Conservation (phyloP, 140 eudicot genomes). For the Cichorium intybus region DNA sequence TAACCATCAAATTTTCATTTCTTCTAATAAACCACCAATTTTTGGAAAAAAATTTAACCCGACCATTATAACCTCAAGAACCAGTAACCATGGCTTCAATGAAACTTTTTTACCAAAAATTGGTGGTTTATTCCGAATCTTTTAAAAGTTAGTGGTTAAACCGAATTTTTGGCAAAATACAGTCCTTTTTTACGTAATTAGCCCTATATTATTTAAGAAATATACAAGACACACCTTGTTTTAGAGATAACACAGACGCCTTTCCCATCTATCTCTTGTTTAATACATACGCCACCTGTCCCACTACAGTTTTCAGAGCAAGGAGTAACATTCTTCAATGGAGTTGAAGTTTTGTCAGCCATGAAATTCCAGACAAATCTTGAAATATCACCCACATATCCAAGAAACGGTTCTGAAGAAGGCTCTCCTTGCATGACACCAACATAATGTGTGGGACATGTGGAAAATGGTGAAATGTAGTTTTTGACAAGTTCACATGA, state of each 20-base stretch:
- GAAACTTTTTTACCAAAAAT: too few relatives aligned
- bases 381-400: slow-evolving; percentile 66
- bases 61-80: too few relatives aligned
- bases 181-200: too few relatives aligned
- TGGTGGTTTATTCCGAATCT: too few relatives aligned
- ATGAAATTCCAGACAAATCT: slow-evolving; percentile 88
- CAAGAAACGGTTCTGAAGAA: slow-evolving; percentile 54
- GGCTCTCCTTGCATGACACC: slow-evolving; percentile 85
- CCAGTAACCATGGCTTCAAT: too few relatives aligned
- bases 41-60: too few relatives aligned
- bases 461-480: slow-evolving; percentile 52
- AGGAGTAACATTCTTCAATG: slow-evolving; percentile 38
- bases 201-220: not conserved
- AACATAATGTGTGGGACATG: slow-evolving; percentile 88
- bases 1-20: too few relatives aligned
- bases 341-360: slow-evolving; percentile 72
- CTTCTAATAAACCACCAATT: too few relatives aligned
- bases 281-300: slow-evolving; percentile 64
- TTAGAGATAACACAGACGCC: slow-evolving; percentile 76
- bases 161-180: too few relatives aligned
- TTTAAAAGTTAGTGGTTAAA: too few relatives aligned
- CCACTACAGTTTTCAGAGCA: slow-evolving; percentile 69
- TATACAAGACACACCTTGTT: slow-evolving; percentile 61
- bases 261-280: slow-evolving; percentile 69
- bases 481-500: slow-evolving; percentile 72